These are phyloP conservation scores for Teunomyces lycoperdinae DNA, from an alignment of 805 yeast genomes.

Conservation along the genomic window DNA sequence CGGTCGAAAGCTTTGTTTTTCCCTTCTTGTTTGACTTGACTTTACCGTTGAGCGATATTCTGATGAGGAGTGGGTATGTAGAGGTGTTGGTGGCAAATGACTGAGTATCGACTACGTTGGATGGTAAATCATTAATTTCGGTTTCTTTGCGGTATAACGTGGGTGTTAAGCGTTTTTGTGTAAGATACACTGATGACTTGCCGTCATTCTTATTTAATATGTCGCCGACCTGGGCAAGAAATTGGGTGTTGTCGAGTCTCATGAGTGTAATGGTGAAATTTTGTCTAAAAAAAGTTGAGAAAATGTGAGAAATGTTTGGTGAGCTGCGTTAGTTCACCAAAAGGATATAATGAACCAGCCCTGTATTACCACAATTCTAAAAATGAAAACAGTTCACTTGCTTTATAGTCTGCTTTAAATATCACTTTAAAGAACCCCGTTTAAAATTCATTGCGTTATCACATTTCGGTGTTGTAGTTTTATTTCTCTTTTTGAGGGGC, in stretches of 20 bases:
- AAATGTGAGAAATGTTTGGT: background rate
- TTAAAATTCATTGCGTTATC: too few species aligned
- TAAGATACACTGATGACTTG: constrained; percentile 53
- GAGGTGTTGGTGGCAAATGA: constrained; percentile 18
- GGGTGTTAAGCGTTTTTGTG: constrained; percentile 51
- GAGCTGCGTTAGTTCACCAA: too few species aligned
- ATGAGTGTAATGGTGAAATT: constrained; percentile 4
- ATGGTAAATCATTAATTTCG: constrained; percentile 27
- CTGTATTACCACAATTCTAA: too few species aligned
- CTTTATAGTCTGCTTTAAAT: too few species aligned
- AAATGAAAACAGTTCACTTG: too few species aligned
- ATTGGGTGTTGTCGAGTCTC: constrained; percentile 15
- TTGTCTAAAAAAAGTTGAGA: background rate
- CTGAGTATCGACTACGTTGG: constrained; percentile 27
- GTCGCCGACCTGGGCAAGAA: constrained; percentile 16
- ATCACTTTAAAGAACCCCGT: too few species aligned
- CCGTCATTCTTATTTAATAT: constrained; percentile 27
- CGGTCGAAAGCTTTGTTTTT: constrained; percentile 67
- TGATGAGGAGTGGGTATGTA: constrained; percentile 61
- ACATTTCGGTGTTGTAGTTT: too few species aligned
- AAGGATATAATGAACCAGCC: too few species aligned
- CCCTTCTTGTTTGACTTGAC: constrained; percentile 39
- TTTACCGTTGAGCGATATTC: constrained; percentile 58
- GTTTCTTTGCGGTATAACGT: constrained; percentile 23
- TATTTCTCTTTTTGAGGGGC: too few species aligned